These are phyloP conservation scores for Neurospora tetraspora DNA, from an alignment of 495 filamentous ascomycete genomes.

Conservation along the genomic window DNA sequence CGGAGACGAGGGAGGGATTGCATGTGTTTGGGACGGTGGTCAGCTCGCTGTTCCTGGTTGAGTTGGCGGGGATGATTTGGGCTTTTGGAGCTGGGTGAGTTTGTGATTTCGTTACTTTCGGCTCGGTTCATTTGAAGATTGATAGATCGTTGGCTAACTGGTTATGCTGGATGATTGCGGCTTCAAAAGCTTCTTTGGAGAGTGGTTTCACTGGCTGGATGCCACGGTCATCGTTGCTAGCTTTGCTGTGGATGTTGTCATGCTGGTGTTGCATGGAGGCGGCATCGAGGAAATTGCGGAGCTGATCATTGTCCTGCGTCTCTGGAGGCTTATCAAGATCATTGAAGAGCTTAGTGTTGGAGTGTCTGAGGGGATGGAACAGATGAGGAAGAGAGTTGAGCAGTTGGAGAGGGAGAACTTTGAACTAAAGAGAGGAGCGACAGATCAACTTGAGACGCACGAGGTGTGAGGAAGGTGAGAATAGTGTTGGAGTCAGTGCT, in stretches of 20 bases:
- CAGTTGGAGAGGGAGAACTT: conserved; percentile 9
- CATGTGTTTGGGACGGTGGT: conserved; percentile 37
- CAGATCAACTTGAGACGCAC: not conserved
- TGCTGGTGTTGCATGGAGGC: conserved; percentile 8
- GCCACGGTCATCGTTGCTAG: conserved; percentile 49
- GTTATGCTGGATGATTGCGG: not conserved
- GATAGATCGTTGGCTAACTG: not conserved
- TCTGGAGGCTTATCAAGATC: conserved; percentile 63
- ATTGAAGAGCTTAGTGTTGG: conserved; percentile 53
- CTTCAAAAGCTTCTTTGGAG: conserved; percentile 44
- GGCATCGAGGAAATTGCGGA: conserved; percentile 53
- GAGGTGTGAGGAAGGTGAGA: not conserved
- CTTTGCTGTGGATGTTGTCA: conserved; percentile 48
- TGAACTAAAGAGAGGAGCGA: conserved; percentile 1
- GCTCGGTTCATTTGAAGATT: not conserved
- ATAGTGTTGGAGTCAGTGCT: no score
- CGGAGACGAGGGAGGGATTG: conserved; percentile 25
- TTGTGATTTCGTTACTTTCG: not conserved
- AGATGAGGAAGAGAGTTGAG: conserved; percentile 9
- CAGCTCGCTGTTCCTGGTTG: conserved; percentile 50
- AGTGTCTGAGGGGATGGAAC: conserved; percentile 38
- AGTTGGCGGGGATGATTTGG: conserved; percentile 45
- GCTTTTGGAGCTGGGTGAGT: conserved; percentile 46
- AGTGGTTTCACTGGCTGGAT: conserved; percentile 55
- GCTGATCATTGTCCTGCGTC: conserved; percentile 50